Conservation (phyloP, 78 protist genomes). For the Pigoraptor vietnamica region DNA sequence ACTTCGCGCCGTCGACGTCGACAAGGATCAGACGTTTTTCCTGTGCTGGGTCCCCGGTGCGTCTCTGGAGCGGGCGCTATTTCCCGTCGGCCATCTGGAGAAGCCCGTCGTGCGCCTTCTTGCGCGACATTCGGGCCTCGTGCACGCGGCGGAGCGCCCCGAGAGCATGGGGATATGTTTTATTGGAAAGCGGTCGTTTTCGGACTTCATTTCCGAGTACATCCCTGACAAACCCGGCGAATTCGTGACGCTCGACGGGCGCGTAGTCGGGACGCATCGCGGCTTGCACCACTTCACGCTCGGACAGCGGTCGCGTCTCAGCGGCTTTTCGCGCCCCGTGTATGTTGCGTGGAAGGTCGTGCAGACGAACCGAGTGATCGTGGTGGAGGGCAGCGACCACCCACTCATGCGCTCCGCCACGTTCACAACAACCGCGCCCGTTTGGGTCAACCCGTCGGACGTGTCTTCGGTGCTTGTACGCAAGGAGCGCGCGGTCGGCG, state of each 20-base stretch:
- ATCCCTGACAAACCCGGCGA: not conserved
- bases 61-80: not conserved
- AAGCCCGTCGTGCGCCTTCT: not conserved
- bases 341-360: not conserved
- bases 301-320: not conserved
- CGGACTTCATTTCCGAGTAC: not conserved
- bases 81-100: conserved; percentile 26
- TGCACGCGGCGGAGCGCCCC: not conserved
- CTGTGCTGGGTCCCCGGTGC: not conserved
- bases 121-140: not conserved
- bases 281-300: not conserved
- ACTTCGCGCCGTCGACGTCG: not conserved
- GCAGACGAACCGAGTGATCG: not conserved
- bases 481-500: not conserved
- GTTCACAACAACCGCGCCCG: no score
- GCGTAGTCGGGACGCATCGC: not conserved
- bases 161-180: conserved; percentile 51
- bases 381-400: not conserved
- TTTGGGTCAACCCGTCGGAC: no score
- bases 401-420: not conserved
- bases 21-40: conserved; percentile 45
- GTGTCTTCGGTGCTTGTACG: not conserved
- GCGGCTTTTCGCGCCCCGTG: not conserved
- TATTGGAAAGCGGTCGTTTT: conserved; percentile 31
- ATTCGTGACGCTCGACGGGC: not conserved